These are phyloP conservation scores for Balansia obtecta DNA, from an alignment of 2,329 filamentous ascomycete genomes.

Conservation along the genomic window DNA sequence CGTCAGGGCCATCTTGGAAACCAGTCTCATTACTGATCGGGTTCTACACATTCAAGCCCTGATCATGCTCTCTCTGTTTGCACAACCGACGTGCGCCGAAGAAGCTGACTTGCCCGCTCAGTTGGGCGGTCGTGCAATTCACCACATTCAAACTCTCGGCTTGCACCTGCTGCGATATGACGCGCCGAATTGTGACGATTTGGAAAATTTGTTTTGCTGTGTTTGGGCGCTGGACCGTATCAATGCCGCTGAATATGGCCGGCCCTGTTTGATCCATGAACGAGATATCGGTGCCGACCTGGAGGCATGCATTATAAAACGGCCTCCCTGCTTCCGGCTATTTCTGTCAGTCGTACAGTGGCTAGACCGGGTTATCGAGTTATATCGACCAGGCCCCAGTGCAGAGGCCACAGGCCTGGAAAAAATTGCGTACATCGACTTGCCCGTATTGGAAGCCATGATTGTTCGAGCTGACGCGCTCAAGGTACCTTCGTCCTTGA, in stretches of 20 bases:
- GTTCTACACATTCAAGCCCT: conserved; percentile 42
- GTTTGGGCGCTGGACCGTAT: conserved; percentile 50
- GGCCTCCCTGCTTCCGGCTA: conserved; percentile 42
- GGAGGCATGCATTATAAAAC: conserved; percentile 35
- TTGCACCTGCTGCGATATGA: conserved; percentile 36
- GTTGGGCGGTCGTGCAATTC: conserved; percentile 39
- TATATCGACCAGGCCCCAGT: conserved; percentile 44
- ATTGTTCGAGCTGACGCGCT: conserved; percentile 41
- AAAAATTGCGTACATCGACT: conserved; percentile 35
- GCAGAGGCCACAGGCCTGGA: conserved; percentile 26
- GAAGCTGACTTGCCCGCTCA: conserved; percentile 43
- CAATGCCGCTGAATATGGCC: conserved; percentile 45
- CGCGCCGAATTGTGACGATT: conserved; percentile 26
- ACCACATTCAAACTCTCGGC: conserved; percentile 43
- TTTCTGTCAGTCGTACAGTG: conserved; percentile 41
- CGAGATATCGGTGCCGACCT: conserved; percentile 44
- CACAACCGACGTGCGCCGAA: conserved; percentile 39
- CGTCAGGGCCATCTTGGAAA: conserved; percentile 36
- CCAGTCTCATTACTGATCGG: conserved; percentile 40
- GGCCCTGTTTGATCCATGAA: conserved; percentile 48
- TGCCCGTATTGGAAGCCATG: conserved; percentile 45
- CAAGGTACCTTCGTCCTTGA: conserved; percentile 33
- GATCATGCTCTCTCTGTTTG: conserved; percentile 43
- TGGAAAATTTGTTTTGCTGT: conserved; percentile 42
- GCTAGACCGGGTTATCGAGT: conserved; percentile 44